These are phyloP conservation scores for Solanum lycopersicoides DNA, from an alignment of 257 asterid species.

Conservation along the genomic window DNA sequence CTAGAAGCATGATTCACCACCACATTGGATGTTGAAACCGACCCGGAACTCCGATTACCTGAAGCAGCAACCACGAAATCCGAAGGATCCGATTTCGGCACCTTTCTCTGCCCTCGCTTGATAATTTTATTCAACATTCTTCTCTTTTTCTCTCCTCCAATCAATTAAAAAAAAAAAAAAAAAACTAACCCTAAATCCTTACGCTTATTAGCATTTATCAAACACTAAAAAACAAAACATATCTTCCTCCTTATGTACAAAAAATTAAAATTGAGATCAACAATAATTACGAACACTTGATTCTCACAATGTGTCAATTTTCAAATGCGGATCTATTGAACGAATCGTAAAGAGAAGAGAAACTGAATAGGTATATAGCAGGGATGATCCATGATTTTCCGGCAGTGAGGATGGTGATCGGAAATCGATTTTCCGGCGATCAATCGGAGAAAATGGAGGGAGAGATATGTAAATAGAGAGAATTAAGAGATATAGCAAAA, in stretches of 20 bases:
- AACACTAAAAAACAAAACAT: neutral
- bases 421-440: neutral
- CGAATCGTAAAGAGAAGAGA: neutral
- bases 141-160: neutral
- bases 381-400: neutral
- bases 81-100: neutral
- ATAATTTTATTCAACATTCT: neutral
- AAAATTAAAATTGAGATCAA: neutral
- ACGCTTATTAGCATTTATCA: neutral
- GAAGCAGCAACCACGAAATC: neutral
- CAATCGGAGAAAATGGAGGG: neutral
- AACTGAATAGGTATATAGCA: neutral
- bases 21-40: constrained; percentile 1
- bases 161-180: neutral
- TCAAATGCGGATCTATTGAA: neutral
- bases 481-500: neutral
- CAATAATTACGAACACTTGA: neutral
- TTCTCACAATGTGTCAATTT: neutral
- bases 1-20: neutral
- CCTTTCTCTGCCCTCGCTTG: neutral
- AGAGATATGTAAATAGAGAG: neutral
- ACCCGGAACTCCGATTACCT: neutral
- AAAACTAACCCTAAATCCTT: neutral
- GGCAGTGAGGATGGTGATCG: neutral
- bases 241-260: neutral